phyloP scores from a whole-genome alignment of 2,329 filamentous ascomycete genomes.

The Exophiala sideris region DNA sequence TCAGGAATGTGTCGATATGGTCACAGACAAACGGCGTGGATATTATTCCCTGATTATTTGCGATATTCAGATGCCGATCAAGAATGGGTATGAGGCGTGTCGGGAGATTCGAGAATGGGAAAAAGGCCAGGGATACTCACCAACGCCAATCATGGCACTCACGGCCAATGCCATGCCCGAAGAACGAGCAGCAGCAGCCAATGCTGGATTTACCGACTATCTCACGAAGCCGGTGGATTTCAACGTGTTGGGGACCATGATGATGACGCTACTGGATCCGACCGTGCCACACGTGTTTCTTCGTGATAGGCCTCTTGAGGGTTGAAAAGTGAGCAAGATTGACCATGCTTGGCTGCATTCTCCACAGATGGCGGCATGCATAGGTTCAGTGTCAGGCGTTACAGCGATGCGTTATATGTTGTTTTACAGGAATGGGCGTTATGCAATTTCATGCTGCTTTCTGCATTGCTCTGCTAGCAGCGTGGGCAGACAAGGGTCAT shows the following conservation, averaged over 20 bases:
- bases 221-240: slow-evolving; percentile 50
- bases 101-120: slow-evolving; percentile 47
- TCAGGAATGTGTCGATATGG: slow-evolving; percentile 47
- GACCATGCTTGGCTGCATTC: not conserved
- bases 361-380: not conserved
- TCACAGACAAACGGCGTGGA: slow-evolving; percentile 42
- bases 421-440: too few species aligned
- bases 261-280: slow-evolving; percentile 47
- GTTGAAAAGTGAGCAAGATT: slow-evolving; percentile 11
- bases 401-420: too few species aligned
- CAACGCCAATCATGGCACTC: slow-evolving; percentile 49
- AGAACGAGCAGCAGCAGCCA: slow-evolving; percentile 45
- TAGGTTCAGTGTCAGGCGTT: not conserved
- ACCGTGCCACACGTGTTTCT: slow-evolving; percentile 41
- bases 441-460: too few species aligned
- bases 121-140: slow-evolving; percentile 43
- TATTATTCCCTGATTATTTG: slow-evolving; percentile 51
- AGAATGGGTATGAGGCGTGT: slow-evolving; percentile 49
- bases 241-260: slow-evolving; percentile 48
- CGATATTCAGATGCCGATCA: slow-evolving; percentile 51
- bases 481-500: too few species aligned
- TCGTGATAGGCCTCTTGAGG: slow-evolving; percentile 35
- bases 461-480: too few species aligned
- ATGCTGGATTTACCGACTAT: slow-evolving; percentile 49
- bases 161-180: slow-evolving; percentile 51